Base-by-base conservation (phyloP, 2,329 filamentous ascomycete genomes). In the Cercospora zeina region DNA sequence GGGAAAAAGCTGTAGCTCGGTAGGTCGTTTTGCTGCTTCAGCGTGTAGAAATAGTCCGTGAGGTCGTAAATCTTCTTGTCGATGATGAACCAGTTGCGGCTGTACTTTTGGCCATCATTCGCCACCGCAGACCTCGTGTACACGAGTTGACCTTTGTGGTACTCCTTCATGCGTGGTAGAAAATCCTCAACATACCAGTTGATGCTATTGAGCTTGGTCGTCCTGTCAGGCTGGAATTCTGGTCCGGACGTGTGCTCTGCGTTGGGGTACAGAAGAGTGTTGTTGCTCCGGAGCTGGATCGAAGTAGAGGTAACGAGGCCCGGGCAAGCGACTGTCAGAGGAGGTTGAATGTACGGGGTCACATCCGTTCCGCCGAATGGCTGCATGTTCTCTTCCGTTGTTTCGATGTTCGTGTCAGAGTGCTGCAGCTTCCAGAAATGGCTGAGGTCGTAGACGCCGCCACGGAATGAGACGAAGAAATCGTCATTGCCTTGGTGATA, bases 361-460 rank as follows among this genome's bases (percentile, higher is more conserved):
- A 99, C 79, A 69, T 93, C 87, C 68, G 86, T 72, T 33, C 95
- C 95, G 39, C 86, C 90, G 67, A 96, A 87, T 1, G 86, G 86
- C 66, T 85, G 72, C 95, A 99, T 97, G 59, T 81, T 78, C 7
- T 80, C 77, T 1, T 82, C 79, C 0, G 87, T 88, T 62, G 87
- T 80, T 56, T 84, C 85, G 53, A 69, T 70, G 36, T 75, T 77
- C 9, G 78, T 87, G 71, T 96, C 91, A 73, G 91, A 93, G 79
- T 99, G 95, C 61, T 96, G 85, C 21, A 84, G 78, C 71, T 84
- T 90, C 86, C 89, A 97, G 75, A 96, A 99, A 61, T 93, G 90
- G 58, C 87, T 85, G 49, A 99, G 86, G 71, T 99, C 95, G 77
- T 97, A 99, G 33, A 97, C 93, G 45, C 87, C 86, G 65, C 95